phyloP scores from a whole-genome alignment of 345 rosid genomes.

The Hibiscus syriacus region DNA sequence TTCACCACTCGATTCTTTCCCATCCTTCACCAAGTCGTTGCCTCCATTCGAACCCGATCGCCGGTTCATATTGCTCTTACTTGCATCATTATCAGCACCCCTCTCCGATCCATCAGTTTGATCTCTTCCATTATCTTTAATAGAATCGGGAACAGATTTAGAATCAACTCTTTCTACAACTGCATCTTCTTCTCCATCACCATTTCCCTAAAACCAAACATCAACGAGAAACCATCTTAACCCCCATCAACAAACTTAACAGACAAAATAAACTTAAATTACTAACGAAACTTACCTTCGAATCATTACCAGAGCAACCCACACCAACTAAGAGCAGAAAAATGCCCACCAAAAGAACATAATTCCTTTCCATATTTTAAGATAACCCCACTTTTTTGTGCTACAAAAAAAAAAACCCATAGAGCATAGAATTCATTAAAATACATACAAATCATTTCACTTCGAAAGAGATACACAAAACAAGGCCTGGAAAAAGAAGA shows the following conservation, averaged over 20 bases:
- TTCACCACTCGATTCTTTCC: conserved; percentile 11
- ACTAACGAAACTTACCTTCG: conserved; percentile 29
- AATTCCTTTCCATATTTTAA: conserved; percentile 31
- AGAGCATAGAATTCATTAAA: background rate
- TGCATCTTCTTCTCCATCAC: background rate
- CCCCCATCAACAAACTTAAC: background rate
- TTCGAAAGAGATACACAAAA: background rate
- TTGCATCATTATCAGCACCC: background rate
- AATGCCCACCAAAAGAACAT: conserved; percentile 25
- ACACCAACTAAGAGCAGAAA: conserved; percentile 27
- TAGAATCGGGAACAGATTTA: conserved; percentile 9
- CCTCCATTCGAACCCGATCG: conserved; percentile 9
- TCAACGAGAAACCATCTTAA: background rate
- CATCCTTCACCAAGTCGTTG: background rate
- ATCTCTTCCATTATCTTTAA: conserved; percentile 10
- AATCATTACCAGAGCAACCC: conserved; percentile 22
- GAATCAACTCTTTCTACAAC: background rate
- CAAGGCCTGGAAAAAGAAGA: too few species aligned
- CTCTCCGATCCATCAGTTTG: background rate
- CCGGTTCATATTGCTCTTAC: background rate
- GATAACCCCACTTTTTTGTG: conserved; percentile 14
- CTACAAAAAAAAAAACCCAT: conserved; percentile 19
- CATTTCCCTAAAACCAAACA: conserved; percentile 19
- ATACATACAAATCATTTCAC: background rate
- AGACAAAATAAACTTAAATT: background rate